Evolutionary conservation across 2,329 filamentous ascomycete genomes (phyloP).

Genomic region (Rhinocladiella similis): DNA sequence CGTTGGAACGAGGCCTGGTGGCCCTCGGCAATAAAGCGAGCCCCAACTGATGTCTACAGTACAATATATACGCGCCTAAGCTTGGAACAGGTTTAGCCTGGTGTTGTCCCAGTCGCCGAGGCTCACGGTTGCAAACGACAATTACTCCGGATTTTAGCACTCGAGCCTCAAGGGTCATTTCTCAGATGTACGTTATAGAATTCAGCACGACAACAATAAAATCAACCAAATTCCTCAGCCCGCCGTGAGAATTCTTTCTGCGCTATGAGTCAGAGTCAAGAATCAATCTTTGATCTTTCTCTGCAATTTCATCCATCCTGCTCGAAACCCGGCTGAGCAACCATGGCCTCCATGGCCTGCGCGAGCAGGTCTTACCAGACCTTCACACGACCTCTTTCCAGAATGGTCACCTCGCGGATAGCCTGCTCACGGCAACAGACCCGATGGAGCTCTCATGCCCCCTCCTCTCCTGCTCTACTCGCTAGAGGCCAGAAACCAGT

Average conservation of each 20-base stretch:
- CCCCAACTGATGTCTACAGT: too few relatives aligned
- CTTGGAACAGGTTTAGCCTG: too few relatives aligned
- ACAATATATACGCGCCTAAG: too few relatives aligned
- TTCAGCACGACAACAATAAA: conserved; percentile 27
- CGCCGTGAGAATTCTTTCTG: conserved; percentile 13
- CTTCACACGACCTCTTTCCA: conserved; percentile 18
- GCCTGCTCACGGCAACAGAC: conserved; percentile 21
- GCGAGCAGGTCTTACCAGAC: conserved; percentile 2
- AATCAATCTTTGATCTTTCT: background rate
- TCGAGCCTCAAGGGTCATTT: conserved; percentile 15
- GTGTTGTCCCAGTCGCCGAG: conserved; percentile 5
- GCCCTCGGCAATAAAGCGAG: background rate
- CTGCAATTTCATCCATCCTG: background rate
- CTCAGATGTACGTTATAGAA: conserved; percentile 31
- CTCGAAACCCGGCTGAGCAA: conserved; percentile 15
- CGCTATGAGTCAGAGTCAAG: conserved; percentile 18
- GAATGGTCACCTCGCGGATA: background rate
- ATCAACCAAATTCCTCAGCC: conserved; percentile 16
- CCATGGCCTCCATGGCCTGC: conserved; percentile 14
- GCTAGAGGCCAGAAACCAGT: conserved; percentile 44
- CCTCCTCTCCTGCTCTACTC: conserved; percentile 13
- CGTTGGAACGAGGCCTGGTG: background rate
- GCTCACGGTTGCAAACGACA: conserved; percentile 1
- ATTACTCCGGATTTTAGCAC: background rate
- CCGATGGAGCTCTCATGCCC: conserved; percentile 27